Evolutionary conservation across 1,284 basidiomycete genomes (phyloP).

Genomic region (Apiotrichum porosum): DNA sequence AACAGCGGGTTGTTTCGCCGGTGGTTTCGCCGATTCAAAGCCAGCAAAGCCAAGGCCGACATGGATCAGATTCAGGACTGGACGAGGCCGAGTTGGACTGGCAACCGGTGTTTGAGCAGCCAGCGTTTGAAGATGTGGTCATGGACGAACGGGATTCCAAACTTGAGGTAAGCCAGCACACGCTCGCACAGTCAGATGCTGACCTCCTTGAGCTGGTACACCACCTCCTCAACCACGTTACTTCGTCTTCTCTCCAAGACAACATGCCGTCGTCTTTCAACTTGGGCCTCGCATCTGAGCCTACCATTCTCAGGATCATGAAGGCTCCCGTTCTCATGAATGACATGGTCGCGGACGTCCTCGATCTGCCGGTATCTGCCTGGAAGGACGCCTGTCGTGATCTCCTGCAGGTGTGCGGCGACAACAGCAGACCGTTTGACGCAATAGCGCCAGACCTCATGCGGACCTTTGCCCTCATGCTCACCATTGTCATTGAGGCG

Average conservation of each 20-base stretch:
- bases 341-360: conserved; percentile 6
- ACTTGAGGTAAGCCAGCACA: conserved; percentile 19
- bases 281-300: conserved; percentile 4
- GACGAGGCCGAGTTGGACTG: conserved; percentile 13
- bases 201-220: conserved; percentile 28
- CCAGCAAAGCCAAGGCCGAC: conserved; percentile 1
- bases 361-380: neutral
- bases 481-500: neutral
- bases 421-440: conserved; percentile 6
- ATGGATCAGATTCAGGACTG: no score
- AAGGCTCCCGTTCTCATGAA: no score
- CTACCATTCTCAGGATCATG: conserved; percentile 30
- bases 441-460: conserved; percentile 4
- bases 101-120: conserved; percentile 10
- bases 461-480: neutral
- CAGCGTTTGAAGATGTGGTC: neutral
- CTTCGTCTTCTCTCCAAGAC: conserved; percentile 11
- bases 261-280: conserved; percentile 11
- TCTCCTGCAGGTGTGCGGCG: conserved; percentile 22
- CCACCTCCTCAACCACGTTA: conserved; percentile 31
- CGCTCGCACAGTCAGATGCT: neutral
- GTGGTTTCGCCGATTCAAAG: conserved; percentile 7
- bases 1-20: neutral
- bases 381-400: neutral
- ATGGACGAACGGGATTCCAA: conserved; percentile 8